Base-by-base conservation (phyloP, 176 grass and related monocot species). In the Chrysopogon serrulatus region DNA sequence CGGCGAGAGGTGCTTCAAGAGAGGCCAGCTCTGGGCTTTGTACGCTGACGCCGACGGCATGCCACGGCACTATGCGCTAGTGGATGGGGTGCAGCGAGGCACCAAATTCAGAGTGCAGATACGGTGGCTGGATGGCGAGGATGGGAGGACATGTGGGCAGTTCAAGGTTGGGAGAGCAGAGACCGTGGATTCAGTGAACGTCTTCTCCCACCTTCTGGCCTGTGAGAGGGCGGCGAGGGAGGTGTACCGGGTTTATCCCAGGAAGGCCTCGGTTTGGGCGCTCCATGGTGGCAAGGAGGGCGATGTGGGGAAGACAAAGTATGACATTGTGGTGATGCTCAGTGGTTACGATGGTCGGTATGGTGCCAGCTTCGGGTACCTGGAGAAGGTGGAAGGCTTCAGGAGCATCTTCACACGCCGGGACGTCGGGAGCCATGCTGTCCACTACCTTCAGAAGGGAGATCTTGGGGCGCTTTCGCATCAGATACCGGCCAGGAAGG, bases 31-130 rank as follows among this genome's bases (percentile, higher is more conserved):
- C 10, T 98, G 95, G 95, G 95, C 95, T 33, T 84, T 98, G 79
- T 98, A 98, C 2, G 95, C 88, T 5, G 95, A 98, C 4, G 89
- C 95, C 5, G 95, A 98, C 5, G 95, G 92, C 45, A 95, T 98
- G 96, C 92, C 96, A 0, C 92, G 92, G 14, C 66, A 93, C 64
- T 95, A 98, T 7, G 92, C 87, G 1, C 37, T 95, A 57, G 88
- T 98, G 53, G 90, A 93, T 11, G 65, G 65, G 5, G 89, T 93
- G 36, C 41, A 78, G 18, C 85, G 78, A 44, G 82, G 76, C 2
- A 73, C 68, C 56, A 77, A 59, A 27, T 98, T 95, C 84, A 65
- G 73, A 0, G 43, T 85, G 13, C 85, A 72, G 82, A 74, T 95
- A 72, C 74, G 56, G 45, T 98, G 96, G 96, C 86, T 98, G 68